Base-by-base conservation (phyloP, 495 filamentous ascomycete genomes). In the Talaromyces thailandensis region DNA sequence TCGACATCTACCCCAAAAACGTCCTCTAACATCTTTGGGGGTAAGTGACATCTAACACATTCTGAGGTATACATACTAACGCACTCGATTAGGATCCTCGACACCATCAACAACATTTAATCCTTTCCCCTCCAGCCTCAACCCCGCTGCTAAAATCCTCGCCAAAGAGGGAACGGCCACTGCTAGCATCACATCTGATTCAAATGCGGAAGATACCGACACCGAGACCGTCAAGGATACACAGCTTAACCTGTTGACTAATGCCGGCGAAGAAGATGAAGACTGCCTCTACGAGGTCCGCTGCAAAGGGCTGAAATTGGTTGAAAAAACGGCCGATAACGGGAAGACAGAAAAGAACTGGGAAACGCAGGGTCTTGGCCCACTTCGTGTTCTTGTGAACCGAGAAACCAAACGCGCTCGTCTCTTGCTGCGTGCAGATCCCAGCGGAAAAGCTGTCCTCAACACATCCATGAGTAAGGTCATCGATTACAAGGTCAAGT, bases 211-310 rank as follows among this genome's bases (percentile, higher is more conserved):
- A 43, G 76, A 79, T 60, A 79, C 82, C 24, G 73, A 78, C 59
- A 82, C 82, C 52, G 83, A 84, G 16, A 71, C 73, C 60, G 80
- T 82, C 65, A 73, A 80, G 55, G 77, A 81, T 56, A 69, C 73
- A 12, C 71, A 80, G 51, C 79, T 88, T 59, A 82, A 87, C 70
- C 79, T 90, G 64, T 81, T 84, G 57, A 79, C 79, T 62, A 82
- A 85, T 25, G 82, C 83, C 51, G 89, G 87, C 7, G 88, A 92
- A 69, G 88, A 91, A 67, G 77, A 90, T 62, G 89, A 93, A 68
- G 76, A 79, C 31, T 74, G 84, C 23, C 65, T 88, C 5, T 80
- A 85, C 66, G 84, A 90, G 64, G 78, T 84, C 14, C 82, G 83
- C 51, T 82, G 83, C 40, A 88, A 86, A 67, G 87, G 80, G 8